Percentiles rank a stretch among this genome's conserved stretches.
Evolutionary conservation across 108 stramenopile genomes (phyloP).

Genomic region (Aurantiochytrium sp.): DNA sequence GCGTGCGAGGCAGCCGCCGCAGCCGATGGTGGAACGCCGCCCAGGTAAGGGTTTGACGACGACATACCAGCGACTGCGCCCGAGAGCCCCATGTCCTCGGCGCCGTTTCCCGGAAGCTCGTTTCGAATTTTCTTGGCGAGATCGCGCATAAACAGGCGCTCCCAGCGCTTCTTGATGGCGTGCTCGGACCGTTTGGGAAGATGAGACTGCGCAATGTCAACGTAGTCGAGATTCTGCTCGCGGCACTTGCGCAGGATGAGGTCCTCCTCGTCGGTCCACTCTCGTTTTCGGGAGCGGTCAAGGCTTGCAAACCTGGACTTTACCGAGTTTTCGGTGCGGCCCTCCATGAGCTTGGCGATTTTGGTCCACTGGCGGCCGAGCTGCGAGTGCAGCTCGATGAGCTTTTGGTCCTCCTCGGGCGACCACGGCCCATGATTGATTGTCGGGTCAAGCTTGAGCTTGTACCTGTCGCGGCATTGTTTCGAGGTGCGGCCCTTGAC

Average conservation of each 20-base stretch:
- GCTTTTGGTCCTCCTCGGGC: not conserved
- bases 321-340: conserved; percentile 13
- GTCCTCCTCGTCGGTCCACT: conserved; percentile 26
- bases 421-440: conserved; percentile 27
- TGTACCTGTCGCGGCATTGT: conserved; percentile 11
- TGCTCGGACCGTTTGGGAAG: not conserved
- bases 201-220: not conserved
- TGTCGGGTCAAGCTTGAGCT: not conserved
- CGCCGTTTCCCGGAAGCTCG: not conserved
- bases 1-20: too few species aligned
- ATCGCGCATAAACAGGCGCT: conserved; percentile 4
- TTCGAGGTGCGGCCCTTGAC: not conserved
- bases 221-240: not conserved
- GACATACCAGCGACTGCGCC: too few species aligned
- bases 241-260: not conserved
- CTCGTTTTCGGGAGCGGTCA: not conserved
- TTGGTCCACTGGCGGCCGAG: conserved; percentile 23
- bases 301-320: not conserved
- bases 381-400: not conserved
- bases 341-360: conserved; percentile 28
- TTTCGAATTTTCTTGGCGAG: not conserved
- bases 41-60: too few species aligned
- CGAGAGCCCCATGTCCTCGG: not conserved
- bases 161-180: conserved; percentile 27
- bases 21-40: too few species aligned